Conservation (phyloP, 306 rosid species). For the Abrus precatorius region DNA sequence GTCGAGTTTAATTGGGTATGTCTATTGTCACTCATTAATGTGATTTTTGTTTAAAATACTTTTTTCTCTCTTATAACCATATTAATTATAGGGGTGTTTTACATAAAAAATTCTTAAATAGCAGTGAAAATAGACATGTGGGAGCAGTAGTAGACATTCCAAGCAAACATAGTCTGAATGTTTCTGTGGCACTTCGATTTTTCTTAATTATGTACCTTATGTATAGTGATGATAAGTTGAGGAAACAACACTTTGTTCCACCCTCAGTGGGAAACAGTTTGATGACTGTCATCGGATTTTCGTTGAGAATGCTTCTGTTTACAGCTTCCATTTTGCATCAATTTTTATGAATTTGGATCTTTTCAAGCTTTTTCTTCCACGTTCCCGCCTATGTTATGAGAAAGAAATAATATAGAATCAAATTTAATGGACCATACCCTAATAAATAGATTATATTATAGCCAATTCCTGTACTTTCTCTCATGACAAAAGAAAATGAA, state of each 20-base stretch:
- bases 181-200: not conserved
- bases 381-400: not conserved
- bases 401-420: not conserved
- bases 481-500: not conserved
- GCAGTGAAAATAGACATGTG: no score
- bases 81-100: no score
- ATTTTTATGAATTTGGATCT: not conserved
- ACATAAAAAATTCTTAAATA: no score
- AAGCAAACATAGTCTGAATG: not conserved
- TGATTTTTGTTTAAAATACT: no score
- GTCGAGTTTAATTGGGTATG: constrained; percentile 59
- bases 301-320: constrained; percentile 6
- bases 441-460: not conserved
- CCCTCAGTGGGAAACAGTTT: constrained; percentile 3
- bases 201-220: constrained; percentile 32
- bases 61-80: no score
- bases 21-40: no score
- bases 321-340: constrained; percentile 13
- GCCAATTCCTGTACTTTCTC: not conserved
- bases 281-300: not conserved
- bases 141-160: not conserved
- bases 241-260: constrained; percentile 6
- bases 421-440: not conserved
- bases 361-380: not conserved
- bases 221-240: constrained; percentile 13